Evolutionary conservation across 2,329 filamentous ascomycete species (phyloP).

Genomic region (Sporothrix luriei): DNA sequence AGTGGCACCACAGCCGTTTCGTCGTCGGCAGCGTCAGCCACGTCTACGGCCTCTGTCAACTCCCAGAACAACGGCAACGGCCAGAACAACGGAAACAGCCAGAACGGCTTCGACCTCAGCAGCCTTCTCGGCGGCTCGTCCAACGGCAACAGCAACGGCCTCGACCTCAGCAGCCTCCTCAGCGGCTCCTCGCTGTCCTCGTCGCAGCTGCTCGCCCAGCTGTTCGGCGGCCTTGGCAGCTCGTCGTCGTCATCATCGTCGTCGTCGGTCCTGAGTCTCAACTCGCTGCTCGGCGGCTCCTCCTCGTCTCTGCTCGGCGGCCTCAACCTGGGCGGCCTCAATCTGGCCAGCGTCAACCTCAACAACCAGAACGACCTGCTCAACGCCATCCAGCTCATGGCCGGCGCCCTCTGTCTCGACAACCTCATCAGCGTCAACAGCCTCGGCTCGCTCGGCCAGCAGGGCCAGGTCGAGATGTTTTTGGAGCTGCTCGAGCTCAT

Average conservation of each 20-base stretch:
- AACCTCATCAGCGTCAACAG: constrained; percentile 37
- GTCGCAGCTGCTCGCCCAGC: not conserved
- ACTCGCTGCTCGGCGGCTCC: constrained; percentile 8
- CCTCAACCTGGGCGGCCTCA: constrained; percentile 38
- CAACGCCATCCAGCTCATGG: constrained; percentile 41
- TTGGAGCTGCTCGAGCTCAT: constrained; percentile 42
- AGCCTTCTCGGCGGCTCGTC: constrained; percentile 24
- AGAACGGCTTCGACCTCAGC: constrained; percentile 26
- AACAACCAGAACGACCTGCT: constrained; percentile 40
- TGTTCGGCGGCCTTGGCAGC: not conserved
- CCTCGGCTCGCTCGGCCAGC: constrained; percentile 36
- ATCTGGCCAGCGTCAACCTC: constrained; percentile 41
- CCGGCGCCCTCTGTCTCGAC: constrained; percentile 40
- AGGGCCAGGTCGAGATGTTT: constrained; percentile 42
- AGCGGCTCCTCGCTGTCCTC: constrained; percentile 7
- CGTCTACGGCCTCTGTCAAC: constrained; percentile 19
- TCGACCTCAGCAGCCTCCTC: constrained; percentile 33
- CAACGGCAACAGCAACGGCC: constrained; percentile 30
- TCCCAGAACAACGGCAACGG: not conserved
- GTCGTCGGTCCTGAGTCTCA: not conserved
- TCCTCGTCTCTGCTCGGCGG: constrained; percentile 13
- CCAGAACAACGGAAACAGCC: not conserved
- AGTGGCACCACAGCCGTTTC: constrained; percentile 21
- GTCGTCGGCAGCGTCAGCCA: not conserved
- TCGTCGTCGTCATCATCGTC: not conserved